A percentile compares a stretch with the other conserved stretches of the same genome.
Evolutionary conservation across 441 rosid genomes (phyloP).

Genomic region (Hura crepitans): DNA sequence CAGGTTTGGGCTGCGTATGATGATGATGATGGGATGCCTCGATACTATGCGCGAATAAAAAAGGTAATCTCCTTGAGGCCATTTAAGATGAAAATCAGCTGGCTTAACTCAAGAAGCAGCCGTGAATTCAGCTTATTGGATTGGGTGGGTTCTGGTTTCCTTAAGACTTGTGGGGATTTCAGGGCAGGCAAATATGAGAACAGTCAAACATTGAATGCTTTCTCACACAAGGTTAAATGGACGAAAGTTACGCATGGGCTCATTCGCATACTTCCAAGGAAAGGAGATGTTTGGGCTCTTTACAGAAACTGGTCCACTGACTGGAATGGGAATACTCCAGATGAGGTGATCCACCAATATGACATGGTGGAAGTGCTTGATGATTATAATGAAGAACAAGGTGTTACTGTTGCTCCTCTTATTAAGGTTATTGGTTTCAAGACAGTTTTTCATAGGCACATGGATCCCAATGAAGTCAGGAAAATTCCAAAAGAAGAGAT

Average conservation of each 20-base stretch:
- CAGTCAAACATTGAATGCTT: constrained; percentile 52
- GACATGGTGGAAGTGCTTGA: constrained; percentile 93
- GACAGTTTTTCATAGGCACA: constrained; percentile 54
- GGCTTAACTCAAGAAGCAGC: constrained; percentile 79
- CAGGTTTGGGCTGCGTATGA: constrained; percentile 97
- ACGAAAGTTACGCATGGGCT: constrained; percentile 66
- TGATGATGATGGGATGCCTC: constrained; percentile 87
- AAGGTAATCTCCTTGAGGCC: constrained; percentile 67
- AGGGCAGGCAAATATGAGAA: constrained; percentile 56
- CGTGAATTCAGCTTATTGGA: constrained; percentile 59
- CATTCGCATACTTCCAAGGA: constrained; percentile 60
- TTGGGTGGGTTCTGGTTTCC: constrained; percentile 82
- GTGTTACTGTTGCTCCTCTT: constrained; percentile 51
- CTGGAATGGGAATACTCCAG: constrained; percentile 65
- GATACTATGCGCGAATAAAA: constrained; percentile 81
- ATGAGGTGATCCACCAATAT: constrained; percentile 65
- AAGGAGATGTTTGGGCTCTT: constrained; percentile 90
- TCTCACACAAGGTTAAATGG: constrained; percentile 80
- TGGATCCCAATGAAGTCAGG: constrained; percentile 38
- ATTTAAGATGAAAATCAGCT: constrained; percentile 75
- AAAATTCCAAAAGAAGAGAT: constrained; percentile 68
- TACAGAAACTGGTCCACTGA: constrained; percentile 86
- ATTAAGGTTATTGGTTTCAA: constrained; percentile 68
- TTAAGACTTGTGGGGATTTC: constrained; percentile 88
- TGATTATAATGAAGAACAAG: constrained; percentile 55